These are phyloP conservation scores for Lepidopterella palustris DNA, from an alignment of 495 filamentous ascomycete genomes.

Conservation along the genomic window DNA sequence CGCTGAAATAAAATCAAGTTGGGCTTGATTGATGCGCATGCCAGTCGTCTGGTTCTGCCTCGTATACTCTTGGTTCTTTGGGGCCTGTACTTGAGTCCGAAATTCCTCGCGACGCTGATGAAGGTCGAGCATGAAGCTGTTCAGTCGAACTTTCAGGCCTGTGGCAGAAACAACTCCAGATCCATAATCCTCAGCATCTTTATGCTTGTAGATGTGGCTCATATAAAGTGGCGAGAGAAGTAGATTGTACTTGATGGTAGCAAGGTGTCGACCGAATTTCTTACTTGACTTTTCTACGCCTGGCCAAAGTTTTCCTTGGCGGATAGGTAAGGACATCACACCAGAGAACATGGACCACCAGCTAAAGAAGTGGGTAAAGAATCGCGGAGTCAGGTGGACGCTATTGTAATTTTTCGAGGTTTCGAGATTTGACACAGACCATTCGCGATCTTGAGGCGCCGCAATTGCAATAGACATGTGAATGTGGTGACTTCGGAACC, in stretches of 20 bases:
- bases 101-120: conserved; percentile 93
- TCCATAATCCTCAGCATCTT: conserved; percentile 80
- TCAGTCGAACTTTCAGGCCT: conserved; percentile 85
- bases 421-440: conserved; percentile 64
- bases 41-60: conserved; percentile 73
- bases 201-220: conserved; percentile 97
- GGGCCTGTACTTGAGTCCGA: conserved; percentile 55
- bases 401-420: conserved; percentile 88
- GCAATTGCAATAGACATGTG: conserved; percentile 86
- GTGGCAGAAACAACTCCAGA: conserved; percentile 82
- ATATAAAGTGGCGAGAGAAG: conserved; percentile 88
- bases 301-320: conserved; percentile 85
- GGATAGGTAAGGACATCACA: conserved; percentile 87
- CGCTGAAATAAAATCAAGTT: conserved; percentile 84
- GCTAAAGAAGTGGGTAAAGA: conserved; percentile 96
- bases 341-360: conserved; percentile 98
- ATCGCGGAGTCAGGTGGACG: conserved; percentile 83
- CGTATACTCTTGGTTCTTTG: conserved; percentile 50
- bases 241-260: conserved; percentile 95
- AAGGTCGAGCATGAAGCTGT: conserved; percentile 92
- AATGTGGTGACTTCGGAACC: conserved; percentile 91
- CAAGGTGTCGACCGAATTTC: conserved; percentile 94
- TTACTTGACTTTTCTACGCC: conserved; percentile 92
- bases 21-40: conserved; percentile 91
- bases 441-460: conserved; percentile 74